Evolutionary conservation across 1,284 basidiomycete species (phyloP).

Genomic region (Wolfiporia cocos): DNA sequence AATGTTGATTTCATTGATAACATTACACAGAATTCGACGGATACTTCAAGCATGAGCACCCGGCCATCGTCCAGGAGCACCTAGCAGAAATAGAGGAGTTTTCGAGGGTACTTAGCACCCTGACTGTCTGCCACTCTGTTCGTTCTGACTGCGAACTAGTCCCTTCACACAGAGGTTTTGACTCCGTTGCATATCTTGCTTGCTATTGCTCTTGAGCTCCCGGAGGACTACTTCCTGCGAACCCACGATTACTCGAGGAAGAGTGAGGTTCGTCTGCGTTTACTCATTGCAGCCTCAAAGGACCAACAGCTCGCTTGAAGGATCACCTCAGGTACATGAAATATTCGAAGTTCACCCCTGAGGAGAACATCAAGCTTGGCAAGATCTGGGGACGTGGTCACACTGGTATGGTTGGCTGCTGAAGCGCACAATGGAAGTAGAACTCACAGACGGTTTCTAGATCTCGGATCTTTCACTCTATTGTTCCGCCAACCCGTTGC

Average conservation of each 20-base stretch:
- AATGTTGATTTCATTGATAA: too few relatives aligned
- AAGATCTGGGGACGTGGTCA: constrained; percentile 40
- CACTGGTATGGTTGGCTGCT: constrained; percentile 38
- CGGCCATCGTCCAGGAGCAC: constrained; percentile 31
- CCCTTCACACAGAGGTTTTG: constrained; percentile 41
- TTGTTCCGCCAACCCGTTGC: constrained; percentile 41
- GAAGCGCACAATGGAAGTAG: too few relatives aligned
- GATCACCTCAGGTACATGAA: constrained; percentile 53
- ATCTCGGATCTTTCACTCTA: constrained; percentile 39
- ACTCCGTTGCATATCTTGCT: constrained; percentile 41
- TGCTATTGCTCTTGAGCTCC: constrained; percentile 49
- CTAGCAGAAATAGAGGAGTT: constrained; percentile 45
- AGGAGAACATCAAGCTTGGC: constrained; percentile 36
- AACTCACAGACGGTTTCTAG: constrained; percentile 25
- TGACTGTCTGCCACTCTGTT: neutral
- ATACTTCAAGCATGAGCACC: constrained; percentile 33
- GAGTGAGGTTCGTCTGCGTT: constrained; percentile 39
- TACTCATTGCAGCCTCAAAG: too few relatives aligned
- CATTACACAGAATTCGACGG: constrained; percentile 33
- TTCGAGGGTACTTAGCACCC: constrained; percentile 28
- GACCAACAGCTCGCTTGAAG: too few relatives aligned
- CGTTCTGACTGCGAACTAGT: too few relatives aligned
- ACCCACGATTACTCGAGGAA: constrained; percentile 42
- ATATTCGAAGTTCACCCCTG: constrained; percentile 40
- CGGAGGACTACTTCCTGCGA: constrained; percentile 45